Percentiles rank a stretch among this genome's conserved stretches.
Evolutionary conservation across 2,329 filamentous ascomycete genomes (phyloP).

Genomic region (Ilyonectria destructans): DNA sequence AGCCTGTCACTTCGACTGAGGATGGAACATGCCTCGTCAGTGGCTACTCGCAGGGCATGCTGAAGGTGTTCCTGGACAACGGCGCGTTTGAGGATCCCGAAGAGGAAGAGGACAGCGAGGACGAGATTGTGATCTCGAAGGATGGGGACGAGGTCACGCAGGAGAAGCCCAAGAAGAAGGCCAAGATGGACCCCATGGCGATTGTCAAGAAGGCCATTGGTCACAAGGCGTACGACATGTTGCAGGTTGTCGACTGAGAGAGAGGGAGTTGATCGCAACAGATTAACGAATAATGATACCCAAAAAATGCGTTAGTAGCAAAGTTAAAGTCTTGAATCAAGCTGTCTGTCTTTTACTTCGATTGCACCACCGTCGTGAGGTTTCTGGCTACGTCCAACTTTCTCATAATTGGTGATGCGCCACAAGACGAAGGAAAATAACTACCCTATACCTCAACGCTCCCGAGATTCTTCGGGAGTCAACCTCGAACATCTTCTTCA

Average conservation of each 20-base stretch:
- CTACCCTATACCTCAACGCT: background rate
- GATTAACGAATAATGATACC: conserved; percentile 44
- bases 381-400: background rate
- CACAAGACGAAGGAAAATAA: too few species aligned
- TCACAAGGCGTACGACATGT: conserved; percentile 70
- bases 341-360: background rate
- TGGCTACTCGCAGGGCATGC: conserved; percentile 71
- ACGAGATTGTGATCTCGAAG: conserved; percentile 34
- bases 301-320: conserved; percentile 22
- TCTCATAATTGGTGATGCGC: background rate
- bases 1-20: conserved; percentile 65
- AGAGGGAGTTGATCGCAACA: background rate
- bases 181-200: conserved; percentile 60
- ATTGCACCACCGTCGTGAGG: background rate
- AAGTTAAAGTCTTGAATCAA: conserved; percentile 3
- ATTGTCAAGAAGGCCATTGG: conserved; percentile 67
- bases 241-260: conserved; percentile 69
- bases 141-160: conserved; percentile 28
- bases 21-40: conserved; percentile 66
- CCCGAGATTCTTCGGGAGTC: too few species aligned
- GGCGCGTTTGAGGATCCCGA: conserved; percentile 63
- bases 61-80: conserved; percentile 71
- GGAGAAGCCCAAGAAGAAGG: conserved; percentile 55
- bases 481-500: background rate
- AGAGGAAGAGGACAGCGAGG: conserved; percentile 53